Conservation (phyloP, 176 grass and related monocot species). For the Canna indica region DNA sequence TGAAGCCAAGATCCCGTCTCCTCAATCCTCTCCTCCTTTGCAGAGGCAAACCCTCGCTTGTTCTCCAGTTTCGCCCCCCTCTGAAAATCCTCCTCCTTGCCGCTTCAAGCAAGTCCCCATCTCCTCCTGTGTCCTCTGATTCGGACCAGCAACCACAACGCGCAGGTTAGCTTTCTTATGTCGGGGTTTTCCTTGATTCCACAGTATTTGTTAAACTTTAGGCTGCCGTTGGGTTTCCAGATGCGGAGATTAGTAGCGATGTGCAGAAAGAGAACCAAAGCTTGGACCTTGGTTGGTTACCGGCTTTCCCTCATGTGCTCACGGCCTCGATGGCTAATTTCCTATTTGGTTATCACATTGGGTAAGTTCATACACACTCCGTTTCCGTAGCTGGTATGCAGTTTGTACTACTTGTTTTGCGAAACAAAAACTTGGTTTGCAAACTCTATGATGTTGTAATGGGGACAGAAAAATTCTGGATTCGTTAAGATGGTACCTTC, state of each 20-base stretch:
- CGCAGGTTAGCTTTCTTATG: neutral
- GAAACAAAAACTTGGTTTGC: neutral
- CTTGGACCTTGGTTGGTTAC: slow-evolving; percentile 59
- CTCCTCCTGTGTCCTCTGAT: slow-evolving; percentile 12
- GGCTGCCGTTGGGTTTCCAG: neutral
- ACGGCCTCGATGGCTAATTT: slow-evolving; percentile 93
- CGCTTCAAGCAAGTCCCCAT: slow-evolving; percentile 21
- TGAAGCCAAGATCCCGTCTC: slow-evolving; percentile 7
- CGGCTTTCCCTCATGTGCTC: slow-evolving; percentile 76
- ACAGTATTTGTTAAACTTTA: neutral
- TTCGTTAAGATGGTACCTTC: neutral
- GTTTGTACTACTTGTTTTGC: neutral
- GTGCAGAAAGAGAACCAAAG: slow-evolving; percentile 23
- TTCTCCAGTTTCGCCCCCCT: neutral
- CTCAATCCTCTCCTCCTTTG: slow-evolving; percentile 8
- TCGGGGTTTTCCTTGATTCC: neutral
- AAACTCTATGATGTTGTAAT: neutral
- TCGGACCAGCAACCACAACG: slow-evolving; percentile 11
- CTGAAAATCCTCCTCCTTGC: slow-evolving; percentile 17
- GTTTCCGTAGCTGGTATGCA: neutral
- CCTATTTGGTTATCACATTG: slow-evolving; percentile 94
- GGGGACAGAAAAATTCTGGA: neutral
- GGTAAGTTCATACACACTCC: slow-evolving; percentile 30
- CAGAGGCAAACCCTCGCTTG: neutral
- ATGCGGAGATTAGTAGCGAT: slow-evolving; percentile 9